phyloP scores from a whole-genome alignment of 371 early-diverging fungal species.

The Rhizopus microsporus region DNA sequence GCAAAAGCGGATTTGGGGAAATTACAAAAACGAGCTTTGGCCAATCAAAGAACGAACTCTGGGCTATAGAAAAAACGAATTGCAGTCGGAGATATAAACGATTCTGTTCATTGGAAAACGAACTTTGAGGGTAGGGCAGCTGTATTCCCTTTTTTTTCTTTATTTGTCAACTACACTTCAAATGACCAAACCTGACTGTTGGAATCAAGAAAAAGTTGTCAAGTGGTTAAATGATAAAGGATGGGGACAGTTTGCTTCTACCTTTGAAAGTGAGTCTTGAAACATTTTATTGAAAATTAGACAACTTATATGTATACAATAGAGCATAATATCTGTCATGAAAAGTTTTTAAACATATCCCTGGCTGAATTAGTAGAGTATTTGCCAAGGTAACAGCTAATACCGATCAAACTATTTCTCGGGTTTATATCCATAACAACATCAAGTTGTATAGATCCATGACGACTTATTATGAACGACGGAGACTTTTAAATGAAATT shows the following conservation, averaged over 20 bases:
- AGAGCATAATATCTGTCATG: constrained; percentile 41
- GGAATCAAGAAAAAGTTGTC: constrained; percentile 42
- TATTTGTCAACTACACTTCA: constrained; percentile 10
- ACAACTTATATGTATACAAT: constrained; percentile 2
- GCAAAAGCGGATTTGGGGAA: no score
- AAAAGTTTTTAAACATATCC: constrained; percentile 42
- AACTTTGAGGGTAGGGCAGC: no score
- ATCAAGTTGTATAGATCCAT: constrained; percentile 21
- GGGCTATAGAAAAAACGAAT: no score
- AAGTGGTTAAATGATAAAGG: constrained; percentile 46
- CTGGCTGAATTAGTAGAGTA: constrained; percentile 43
- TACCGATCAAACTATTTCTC: neutral
- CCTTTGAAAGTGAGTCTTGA: constrained; percentile 40
- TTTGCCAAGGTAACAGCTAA: constrained; percentile 33
- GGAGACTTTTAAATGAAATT: constrained; percentile 51
- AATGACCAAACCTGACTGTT: constrained; percentile 32
- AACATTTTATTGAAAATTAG: constrained; percentile 1
- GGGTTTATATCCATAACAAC: constrained; percentile 5
- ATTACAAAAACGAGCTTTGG: no score
- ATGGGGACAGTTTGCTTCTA: constrained; percentile 43
- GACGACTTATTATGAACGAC: constrained; percentile 49
- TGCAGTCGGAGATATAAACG: no score
- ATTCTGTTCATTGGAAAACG: no score
- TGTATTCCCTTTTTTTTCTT: constrained; percentile 3
- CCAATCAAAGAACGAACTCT: no score